Percentiles rank a stretch among this genome's conserved stretches.
Evolutionary conservation across 257 asterid genomes (phyloP).

Genomic region (Galeopsis tetrahit): DNA sequence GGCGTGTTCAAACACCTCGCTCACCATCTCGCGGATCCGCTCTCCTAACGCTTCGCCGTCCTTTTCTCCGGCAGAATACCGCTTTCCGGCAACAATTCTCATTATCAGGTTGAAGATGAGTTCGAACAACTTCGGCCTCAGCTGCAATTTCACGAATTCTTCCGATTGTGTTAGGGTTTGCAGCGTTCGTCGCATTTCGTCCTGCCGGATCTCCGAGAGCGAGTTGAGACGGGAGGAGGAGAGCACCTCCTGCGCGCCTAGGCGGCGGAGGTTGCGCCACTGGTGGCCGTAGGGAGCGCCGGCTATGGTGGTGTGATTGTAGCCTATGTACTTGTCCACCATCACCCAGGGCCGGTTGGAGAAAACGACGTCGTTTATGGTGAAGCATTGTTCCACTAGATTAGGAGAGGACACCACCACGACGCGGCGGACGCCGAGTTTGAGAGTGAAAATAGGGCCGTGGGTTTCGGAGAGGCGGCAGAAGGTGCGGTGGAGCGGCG

Average conservation of each 20-base stretch:
- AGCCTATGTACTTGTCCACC: conserved; percentile 48
- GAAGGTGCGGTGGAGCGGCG: conserved; percentile 58
- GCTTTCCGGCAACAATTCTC: conserved; percentile 44
- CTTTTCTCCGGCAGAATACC: conserved; percentile 18
- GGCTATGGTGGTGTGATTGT: conserved; percentile 48
- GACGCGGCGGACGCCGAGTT: conserved; percentile 48
- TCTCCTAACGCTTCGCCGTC: conserved; percentile 30
- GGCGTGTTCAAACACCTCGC: conserved; percentile 43
- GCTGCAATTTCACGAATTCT: conserved; percentile 7
- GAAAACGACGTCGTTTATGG: conserved; percentile 45
- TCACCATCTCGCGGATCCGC: conserved; percentile 31
- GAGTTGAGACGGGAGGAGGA: conserved; percentile 44
- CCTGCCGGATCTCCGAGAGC: conserved; percentile 39
- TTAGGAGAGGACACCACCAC: conserved; percentile 50
- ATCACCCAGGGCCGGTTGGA: conserved; percentile 47
- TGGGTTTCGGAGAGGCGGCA: conserved; percentile 35
- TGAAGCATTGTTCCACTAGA: conserved; percentile 48
- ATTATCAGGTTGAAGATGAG: conserved; percentile 37
- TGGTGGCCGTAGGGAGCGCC: conserved; percentile 50
- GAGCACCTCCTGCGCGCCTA: conserved; percentile 45
- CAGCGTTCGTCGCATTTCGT: conserved; percentile 33
- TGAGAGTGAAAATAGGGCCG: conserved; percentile 57
- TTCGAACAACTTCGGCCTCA: conserved; percentile 42
- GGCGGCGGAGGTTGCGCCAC: conserved; percentile 55
- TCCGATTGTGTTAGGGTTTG: not conserved